Conservation (phyloP, 1,284 basidiomycete genomes). For the Fistulina hepatica region DNA sequence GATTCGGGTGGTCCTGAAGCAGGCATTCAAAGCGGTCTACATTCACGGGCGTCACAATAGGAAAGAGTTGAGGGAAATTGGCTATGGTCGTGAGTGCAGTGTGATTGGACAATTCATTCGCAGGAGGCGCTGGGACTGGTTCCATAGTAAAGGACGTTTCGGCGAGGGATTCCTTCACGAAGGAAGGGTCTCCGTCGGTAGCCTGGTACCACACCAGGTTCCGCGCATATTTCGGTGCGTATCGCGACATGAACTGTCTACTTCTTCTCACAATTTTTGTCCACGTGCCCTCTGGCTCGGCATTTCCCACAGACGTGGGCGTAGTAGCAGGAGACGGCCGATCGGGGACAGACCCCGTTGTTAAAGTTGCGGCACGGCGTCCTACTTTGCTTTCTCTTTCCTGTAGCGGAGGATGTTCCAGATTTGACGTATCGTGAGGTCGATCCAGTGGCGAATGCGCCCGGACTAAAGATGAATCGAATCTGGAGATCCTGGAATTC, state of each 20-base stretch:
- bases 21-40: constrained; percentile 19
- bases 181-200: not conserved
- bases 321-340: constrained; percentile 8
- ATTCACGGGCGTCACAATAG: constrained; percentile 25
- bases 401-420: too few relatives aligned
- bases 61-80: constrained; percentile 17
- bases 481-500: constrained; percentile 8
- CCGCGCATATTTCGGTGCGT: constrained; percentile 4
- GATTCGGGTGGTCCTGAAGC: constrained; percentile 22
- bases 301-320: constrained; percentile 14
- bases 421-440: too few relatives aligned
- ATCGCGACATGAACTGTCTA: too few relatives aligned
- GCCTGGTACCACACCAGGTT: constrained; percentile 4
- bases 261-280: too few relatives aligned
- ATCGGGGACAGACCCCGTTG: constrained; percentile 11
- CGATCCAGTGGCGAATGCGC: too few relatives aligned
- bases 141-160: too few relatives aligned
- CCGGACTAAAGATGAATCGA: too few relatives aligned
- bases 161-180: too few relatives aligned
- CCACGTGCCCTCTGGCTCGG: constrained; percentile 2
- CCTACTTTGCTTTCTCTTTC: too few relatives aligned
- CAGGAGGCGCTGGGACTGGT: too few relatives aligned
- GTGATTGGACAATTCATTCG: too few relatives aligned
- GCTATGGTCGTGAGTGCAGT: constrained; percentile 14
- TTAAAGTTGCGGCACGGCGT: constrained; percentile 15